Percentiles rank a stretch among this genome's conserved stretches.
Conservation (phyloP, 768 basidiomycete species). For the Termitomyces sp. region DNA sequence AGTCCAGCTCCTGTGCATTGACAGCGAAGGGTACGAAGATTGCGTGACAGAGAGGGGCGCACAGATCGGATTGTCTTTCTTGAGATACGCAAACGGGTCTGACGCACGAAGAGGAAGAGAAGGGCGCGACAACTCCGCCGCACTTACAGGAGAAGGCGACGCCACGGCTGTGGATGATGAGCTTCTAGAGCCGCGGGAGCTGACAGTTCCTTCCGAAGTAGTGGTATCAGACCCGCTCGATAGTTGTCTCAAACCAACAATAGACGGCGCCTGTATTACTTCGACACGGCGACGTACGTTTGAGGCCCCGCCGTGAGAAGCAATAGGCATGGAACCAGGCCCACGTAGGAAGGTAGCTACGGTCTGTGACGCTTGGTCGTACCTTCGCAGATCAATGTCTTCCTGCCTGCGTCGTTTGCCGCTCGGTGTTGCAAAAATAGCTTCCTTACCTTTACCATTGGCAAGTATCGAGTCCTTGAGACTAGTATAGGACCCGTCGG, state of each 20-base stretch:
- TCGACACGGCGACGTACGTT: slow-evolving; percentile 31
- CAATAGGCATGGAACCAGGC: slow-evolving; percentile 19
- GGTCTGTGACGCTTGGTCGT: slow-evolving; percentile 48
- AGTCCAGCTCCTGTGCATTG: slow-evolving; percentile 33
- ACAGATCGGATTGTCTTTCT: slow-evolving; percentile 28
- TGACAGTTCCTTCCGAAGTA: slow-evolving; percentile 13
- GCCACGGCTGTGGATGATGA: slow-evolving; percentile 23
- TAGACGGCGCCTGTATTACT: not conserved
- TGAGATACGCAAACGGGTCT: slow-evolving; percentile 62
- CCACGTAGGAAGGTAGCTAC: slow-evolving; percentile 49
- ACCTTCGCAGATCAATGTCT: slow-evolving; percentile 44
- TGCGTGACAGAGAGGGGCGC: slow-evolving; percentile 20
- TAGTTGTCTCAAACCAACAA: slow-evolving; percentile 3
- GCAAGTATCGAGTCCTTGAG: slow-evolving; percentile 49
- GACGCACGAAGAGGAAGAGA: slow-evolving; percentile 20
- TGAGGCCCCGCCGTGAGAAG: slow-evolving; percentile 25
- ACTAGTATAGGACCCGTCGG: slow-evolving; percentile 53
- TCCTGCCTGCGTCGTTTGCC: slow-evolving; percentile 57
- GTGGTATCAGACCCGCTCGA: slow-evolving; percentile 14
- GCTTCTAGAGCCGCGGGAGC: slow-evolving; percentile 9
- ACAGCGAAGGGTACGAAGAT: slow-evolving; percentile 23
- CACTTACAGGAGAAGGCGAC: slow-evolving; percentile 20
- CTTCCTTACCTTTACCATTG: slow-evolving; percentile 52
- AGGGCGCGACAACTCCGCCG: slow-evolving; percentile 2
- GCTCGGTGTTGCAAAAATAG: slow-evolving; percentile 13